A percentile compares a stretch with the other conserved stretches of the same genome.
Conservation (phyloP, 768 basidiomycete genomes). For the Lentinula detonsa region DNA sequence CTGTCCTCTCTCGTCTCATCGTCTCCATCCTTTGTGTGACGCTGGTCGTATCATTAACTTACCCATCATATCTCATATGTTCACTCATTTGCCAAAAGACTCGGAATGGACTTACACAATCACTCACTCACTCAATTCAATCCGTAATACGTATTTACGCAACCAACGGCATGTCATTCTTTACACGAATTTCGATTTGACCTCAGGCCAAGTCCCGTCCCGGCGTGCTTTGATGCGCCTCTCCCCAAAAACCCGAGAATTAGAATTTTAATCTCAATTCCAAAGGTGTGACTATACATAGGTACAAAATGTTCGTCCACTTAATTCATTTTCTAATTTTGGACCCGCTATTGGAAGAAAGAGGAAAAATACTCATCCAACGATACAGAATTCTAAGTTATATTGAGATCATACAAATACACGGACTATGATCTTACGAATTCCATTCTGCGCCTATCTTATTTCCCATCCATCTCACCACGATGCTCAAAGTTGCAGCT, state of each 20-base stretch:
- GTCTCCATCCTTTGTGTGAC: conserved; percentile 2
- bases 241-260: no score
- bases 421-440: not conserved
- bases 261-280: no score
- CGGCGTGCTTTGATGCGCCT: no score
- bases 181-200: not conserved
- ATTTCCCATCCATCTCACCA: conserved; percentile 47
- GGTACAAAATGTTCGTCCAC: no score
- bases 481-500: conserved; percentile 42
- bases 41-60: conserved; percentile 6
- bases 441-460: conserved; percentile 26
- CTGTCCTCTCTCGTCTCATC: not conserved
- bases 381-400: no score
- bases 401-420: not conserved
- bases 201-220: no score
- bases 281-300: no score
- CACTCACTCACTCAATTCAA: not conserved
- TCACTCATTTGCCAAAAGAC: conserved; percentile 1
- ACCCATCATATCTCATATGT: conserved; percentile 3
- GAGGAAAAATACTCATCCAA: no score
- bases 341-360: no score
- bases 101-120: conserved; percentile 1
- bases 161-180: not conserved
- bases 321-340: no score
- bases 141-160: not conserved